These are phyloP conservation scores for Leishmania turanica DNA, from an alignment of 208 protist species.

Conservation along the genomic window DNA sequence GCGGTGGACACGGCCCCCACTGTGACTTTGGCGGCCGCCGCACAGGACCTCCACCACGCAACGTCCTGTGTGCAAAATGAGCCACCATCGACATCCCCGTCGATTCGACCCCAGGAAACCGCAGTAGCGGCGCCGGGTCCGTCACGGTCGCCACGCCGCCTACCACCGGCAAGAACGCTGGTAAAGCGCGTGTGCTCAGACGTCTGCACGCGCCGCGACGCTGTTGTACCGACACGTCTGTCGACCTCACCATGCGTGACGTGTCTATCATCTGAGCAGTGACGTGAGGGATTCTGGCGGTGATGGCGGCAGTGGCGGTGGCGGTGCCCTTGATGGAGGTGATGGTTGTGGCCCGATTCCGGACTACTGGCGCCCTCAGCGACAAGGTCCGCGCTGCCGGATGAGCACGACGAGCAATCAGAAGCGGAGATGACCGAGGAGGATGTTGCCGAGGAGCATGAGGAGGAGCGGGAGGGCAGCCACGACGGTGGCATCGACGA, in stretches of 20 bases:
- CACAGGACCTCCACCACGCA: conserved; percentile 3
- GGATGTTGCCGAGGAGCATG: background rate
- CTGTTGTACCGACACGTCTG: background rate
- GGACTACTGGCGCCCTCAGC: background rate
- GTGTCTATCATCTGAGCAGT: background rate
- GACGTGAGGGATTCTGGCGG: background rate
- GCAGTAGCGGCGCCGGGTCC: background rate
- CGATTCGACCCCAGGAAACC: background rate
- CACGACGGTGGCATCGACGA: background rate
- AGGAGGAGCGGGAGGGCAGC: background rate
- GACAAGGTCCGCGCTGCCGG: background rate
- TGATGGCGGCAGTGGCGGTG: background rate
- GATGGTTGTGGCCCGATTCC: background rate
- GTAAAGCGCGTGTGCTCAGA: conserved; percentile 28
- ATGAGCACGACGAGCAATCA: background rate
- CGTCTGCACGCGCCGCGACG: conserved; percentile 18
- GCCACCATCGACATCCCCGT: background rate
- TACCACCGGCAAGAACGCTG: conserved; percentile 18
- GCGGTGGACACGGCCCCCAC: background rate
- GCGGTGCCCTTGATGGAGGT: background rate
- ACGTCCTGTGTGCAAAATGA: background rate
- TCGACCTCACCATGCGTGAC: background rate
- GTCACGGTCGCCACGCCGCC: background rate
- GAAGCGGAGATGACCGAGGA: background rate
- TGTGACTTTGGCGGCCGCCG: background rate